Evolutionary conservation across 208 protist species (phyloP).

Genomic region (Strigomonas galati): DNA sequence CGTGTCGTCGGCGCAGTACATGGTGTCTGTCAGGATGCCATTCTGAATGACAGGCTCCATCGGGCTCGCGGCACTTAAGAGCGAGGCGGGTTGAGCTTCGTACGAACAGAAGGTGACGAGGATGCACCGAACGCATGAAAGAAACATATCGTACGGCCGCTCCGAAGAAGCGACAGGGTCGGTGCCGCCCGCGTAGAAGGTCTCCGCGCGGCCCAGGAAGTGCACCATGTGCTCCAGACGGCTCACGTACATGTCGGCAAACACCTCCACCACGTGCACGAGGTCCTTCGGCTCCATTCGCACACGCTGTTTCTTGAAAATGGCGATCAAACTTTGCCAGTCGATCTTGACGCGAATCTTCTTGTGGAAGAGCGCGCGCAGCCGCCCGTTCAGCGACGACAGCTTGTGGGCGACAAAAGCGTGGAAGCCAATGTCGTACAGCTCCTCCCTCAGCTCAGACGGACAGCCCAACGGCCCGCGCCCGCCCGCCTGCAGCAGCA

Average conservation of each 20-base stretch:
- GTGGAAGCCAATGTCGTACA: slow-evolving; percentile 55
- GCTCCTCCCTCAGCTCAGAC: slow-evolving; percentile 38
- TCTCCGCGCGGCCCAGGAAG: slow-evolving; percentile 28
- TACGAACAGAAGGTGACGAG: slow-evolving; percentile 45
- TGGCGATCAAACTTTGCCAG: slow-evolving; percentile 57
- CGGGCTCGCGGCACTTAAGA: neutral
- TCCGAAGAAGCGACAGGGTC: slow-evolving; percentile 12
- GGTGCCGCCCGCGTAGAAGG: slow-evolving; percentile 6
- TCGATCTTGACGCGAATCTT: slow-evolving; percentile 53
- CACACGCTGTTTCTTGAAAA: slow-evolving; percentile 18
- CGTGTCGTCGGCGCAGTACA: slow-evolving; percentile 19
- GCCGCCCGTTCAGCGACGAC: slow-evolving; percentile 26
- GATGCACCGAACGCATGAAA: slow-evolving; percentile 44
- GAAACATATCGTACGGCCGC: slow-evolving; percentile 42
- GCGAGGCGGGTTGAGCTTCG: neutral
- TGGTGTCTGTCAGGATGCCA: slow-evolving; percentile 39
- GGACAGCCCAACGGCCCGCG: slow-evolving; percentile 24
- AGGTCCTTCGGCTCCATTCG: slow-evolving; percentile 30
- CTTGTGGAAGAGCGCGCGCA: slow-evolving; percentile 42
- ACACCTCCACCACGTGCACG: slow-evolving; percentile 35
- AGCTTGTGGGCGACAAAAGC: slow-evolving; percentile 48
- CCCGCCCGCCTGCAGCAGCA: slow-evolving; percentile 53
- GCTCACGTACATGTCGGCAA: slow-evolving; percentile 39
- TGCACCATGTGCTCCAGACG: slow-evolving; percentile 49
- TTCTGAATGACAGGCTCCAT: slow-evolving; percentile 22